Percentiles rank a stretch among this genome's conserved stretches.
These are phyloP conservation scores for Phytopythium montanum DNA, from an alignment of 352 stramenopile genomes.

Conservation along the genomic window DNA sequence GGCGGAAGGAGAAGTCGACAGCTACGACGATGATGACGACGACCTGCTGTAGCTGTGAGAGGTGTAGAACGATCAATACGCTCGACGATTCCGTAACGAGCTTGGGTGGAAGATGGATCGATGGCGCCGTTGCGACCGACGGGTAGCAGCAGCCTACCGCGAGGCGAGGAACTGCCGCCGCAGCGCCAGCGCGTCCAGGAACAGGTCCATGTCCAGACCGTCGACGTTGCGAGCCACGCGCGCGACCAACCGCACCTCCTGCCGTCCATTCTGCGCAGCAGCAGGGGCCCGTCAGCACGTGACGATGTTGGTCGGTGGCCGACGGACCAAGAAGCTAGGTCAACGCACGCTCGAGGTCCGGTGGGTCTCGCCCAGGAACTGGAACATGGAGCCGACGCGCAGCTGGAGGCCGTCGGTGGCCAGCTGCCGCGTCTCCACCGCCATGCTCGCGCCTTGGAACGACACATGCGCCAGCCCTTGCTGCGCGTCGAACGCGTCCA, in stretches of 20 bases:
- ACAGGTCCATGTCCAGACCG: slow-evolving; percentile 77
- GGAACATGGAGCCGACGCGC: slow-evolving; percentile 72
- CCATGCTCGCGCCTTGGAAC: slow-evolving; percentile 60
- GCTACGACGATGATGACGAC: slow-evolving; percentile 51
- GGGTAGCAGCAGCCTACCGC: slow-evolving; percentile 12
- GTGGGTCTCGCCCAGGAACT: slow-evolving; percentile 82
- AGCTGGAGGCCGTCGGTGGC: slow-evolving; percentile 48
- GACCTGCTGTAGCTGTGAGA: slow-evolving; percentile 52
- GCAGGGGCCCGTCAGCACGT: no score
- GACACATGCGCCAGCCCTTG: slow-evolving; percentile 41
- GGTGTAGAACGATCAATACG: background rate
- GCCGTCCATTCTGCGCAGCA: slow-evolving; percentile 14
- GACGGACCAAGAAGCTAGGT: background rate
- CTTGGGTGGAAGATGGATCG: background rate
- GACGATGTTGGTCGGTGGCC: no score
- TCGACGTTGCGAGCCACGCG: slow-evolving; percentile 75
- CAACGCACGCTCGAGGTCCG: slow-evolving; percentile 17
- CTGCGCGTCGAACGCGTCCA: slow-evolving; percentile 66
- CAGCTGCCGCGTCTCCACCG: slow-evolving; percentile 64
- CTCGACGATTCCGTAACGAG: background rate
- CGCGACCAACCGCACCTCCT: slow-evolving; percentile 59
- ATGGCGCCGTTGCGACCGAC: background rate
- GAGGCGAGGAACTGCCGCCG: slow-evolving; percentile 69
- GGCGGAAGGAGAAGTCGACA: slow-evolving; percentile 28
- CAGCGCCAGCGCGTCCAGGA: slow-evolving; percentile 65